Evolutionary conservation across 2,329 filamentous ascomycete species (phyloP), one percentile per base, ranked within the genome.

Genomic region (Metarhizium rileyi): DNA sequence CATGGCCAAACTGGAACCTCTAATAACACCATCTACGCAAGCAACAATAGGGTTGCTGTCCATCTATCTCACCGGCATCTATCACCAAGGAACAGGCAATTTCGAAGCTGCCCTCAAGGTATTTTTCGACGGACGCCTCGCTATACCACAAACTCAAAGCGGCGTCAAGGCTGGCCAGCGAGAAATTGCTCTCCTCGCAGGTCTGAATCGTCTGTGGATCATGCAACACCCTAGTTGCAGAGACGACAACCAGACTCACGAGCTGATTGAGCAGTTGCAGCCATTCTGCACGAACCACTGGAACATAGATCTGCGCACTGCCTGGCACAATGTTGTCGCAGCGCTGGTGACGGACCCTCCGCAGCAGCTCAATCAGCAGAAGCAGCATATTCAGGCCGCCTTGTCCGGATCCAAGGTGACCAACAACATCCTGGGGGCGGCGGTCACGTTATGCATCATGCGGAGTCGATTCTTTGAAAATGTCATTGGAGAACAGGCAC

Each of bases 361-460:
- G 57, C 78, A 74, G 46, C 79, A 84, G 25, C 84, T 93, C 53
- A 82, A 87, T 52, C 80, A 85, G 53, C 83, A 86, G 50, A 96
- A 95, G 66, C 78, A 84, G 38, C 81, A 85, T 59, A 83, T 96
- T 48, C 82, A 87, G 53, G 74, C 76, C 36, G 86, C 89, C 2
- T 76, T 95, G 40, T 76, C 77, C 36, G 80, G 81, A 3, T 84
- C 87, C 12, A 84, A 84, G 55, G 72, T 73, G 7, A 82, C 85
- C 8, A 74, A 75, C 49, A 95, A 95, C 63, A 80, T 80, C 27
- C 86, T 94, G 55, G 84, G 90, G 48, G 77, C 90, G n/a, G 84
- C 84, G 44, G 86, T 96, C 55, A 83, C 86, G 5, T 78, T 96
- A 52, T 90, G 83, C 57, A 83, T 93, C 55, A 94, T 96, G 86